Conservation (phyloP, 106 monocot genomes). For the Vanilla planifolia region DNA sequence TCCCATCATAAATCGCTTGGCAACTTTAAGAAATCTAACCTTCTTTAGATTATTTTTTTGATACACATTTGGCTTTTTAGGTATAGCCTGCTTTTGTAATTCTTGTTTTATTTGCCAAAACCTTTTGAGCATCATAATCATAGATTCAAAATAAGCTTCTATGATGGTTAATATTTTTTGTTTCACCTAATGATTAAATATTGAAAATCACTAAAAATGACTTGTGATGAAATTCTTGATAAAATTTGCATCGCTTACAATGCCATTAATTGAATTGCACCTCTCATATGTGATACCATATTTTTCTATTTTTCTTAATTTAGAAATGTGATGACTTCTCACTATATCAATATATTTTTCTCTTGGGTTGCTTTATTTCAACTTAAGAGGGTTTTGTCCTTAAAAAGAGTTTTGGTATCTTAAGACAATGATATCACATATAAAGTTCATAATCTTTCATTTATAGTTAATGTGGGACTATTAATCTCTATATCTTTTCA, state of each 20-base stretch:
- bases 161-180: constrained; percentile 9
- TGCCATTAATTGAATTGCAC: constrained; percentile 7
- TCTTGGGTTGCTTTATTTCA: too few relatives aligned
- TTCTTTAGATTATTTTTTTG: constrained; percentile 4
- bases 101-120: constrained; percentile 12
- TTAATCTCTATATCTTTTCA: too few relatives aligned
- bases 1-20: constrained; percentile 7
- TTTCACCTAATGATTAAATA: constrained; percentile 5
- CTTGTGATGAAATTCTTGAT: constrained; percentile 18
- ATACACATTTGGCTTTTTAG: constrained; percentile 1
- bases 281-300: not conserved
- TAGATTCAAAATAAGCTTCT: constrained; percentile 11
- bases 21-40: constrained; percentile 4
- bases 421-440: too few relatives aligned
- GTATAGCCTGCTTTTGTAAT: not conserved
- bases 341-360: too few relatives aligned
- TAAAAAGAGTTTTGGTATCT: too few relatives aligned
- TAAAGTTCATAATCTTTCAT: too few relatives aligned
- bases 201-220: constrained; percentile 3
- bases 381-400: too few relatives aligned
- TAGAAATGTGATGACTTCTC: too few relatives aligned
- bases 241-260: constrained; percentile 2
- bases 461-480: too few relatives aligned
- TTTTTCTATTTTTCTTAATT: constrained; percentile 10
- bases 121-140: constrained; percentile 6